Evolutionary conservation across 2,329 filamentous ascomycete species (phyloP).

Genomic region (Ophidiomyces ophidiicola): DNA sequence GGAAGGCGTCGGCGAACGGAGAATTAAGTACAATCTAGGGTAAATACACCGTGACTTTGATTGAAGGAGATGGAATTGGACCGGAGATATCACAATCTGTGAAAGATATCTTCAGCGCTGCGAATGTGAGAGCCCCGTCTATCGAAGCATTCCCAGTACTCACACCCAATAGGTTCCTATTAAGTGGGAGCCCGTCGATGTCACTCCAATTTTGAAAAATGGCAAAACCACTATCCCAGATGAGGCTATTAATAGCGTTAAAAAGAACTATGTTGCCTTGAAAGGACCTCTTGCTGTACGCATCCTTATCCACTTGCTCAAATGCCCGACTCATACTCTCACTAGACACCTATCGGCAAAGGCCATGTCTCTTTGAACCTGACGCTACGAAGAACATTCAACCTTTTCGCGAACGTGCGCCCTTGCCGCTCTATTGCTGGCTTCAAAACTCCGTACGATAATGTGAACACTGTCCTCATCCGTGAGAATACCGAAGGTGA

Average conservation of each 20-base stretch:
- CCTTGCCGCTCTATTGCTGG: slow-evolving; percentile 94
- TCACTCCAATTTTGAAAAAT: slow-evolving; percentile 84
- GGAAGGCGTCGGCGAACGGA: slow-evolving; percentile 5
- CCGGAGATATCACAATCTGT: slow-evolving; percentile 96
- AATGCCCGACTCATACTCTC: slow-evolving; percentile 16
- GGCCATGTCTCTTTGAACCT: slow-evolving; percentile 98
- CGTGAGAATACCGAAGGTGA: slow-evolving; percentile 99
- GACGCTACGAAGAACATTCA: slow-evolving; percentile 96
- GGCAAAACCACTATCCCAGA: slow-evolving; percentile 93
- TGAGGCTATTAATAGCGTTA: slow-evolving; percentile 83
- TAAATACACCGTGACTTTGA: slow-evolving; percentile 90
- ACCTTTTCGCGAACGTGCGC: slow-evolving; percentile 98
- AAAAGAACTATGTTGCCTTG: slow-evolving; percentile 90
- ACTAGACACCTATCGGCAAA: slow-evolving; percentile 85
- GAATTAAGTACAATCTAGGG: slow-evolving; percentile 45
- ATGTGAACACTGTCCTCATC: slow-evolving; percentile 93
- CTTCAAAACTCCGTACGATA: slow-evolving; percentile 97
- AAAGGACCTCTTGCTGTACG: slow-evolving; percentile 93
- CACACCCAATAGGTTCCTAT: slow-evolving; percentile 58
- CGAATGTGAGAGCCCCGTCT: slow-evolving; percentile 52
- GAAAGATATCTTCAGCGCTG: slow-evolving; percentile 96
- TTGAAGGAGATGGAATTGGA: slow-evolving; percentile 97
- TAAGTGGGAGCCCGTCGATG: slow-evolving; percentile 94
- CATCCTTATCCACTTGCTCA: not conserved
- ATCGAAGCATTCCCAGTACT: slow-evolving; percentile 10